Conservation (phyloP, 164 flowering plant genomes). For the Berberis thunbergii region DNA sequence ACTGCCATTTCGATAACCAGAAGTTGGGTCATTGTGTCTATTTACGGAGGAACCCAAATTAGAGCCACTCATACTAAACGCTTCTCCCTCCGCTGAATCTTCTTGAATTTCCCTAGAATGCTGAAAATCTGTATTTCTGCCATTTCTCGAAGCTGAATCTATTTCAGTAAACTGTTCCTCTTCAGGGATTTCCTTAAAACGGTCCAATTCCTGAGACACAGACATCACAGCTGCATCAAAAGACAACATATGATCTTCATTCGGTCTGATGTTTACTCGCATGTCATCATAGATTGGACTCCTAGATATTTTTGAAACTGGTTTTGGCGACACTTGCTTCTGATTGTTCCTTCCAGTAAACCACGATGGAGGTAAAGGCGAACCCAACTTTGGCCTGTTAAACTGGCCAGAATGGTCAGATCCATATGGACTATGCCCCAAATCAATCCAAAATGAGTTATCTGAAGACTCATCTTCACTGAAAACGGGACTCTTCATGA, state of each 20-base stretch:
- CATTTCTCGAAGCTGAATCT: constrained; percentile 6
- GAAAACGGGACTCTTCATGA: constrained; percentile 85
- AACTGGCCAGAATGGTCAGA: constrained; percentile 42
- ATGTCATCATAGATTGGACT: constrained; percentile 54
- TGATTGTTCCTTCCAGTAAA: constrained; percentile 38
- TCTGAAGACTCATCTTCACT: constrained; percentile 89
- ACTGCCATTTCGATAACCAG: constrained; percentile 13
- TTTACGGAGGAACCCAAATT: not conserved
- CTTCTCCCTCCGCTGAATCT: constrained; percentile 24
- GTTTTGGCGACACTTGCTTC: constrained; percentile 44
- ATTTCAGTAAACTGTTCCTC: constrained; percentile 30
- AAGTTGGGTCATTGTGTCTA: constrained; percentile 8
- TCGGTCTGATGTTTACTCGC: constrained; percentile 18
- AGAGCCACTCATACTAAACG: constrained; percentile 6
- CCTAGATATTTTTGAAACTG: constrained; percentile 28
- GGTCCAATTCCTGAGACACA: constrained; percentile 54
- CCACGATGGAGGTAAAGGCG: constrained; percentile 64
- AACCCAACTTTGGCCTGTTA: constrained; percentile 32
- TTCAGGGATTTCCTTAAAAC: constrained; percentile 42
- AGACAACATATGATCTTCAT: constrained; percentile 47
- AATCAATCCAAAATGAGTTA: constrained; percentile 79
- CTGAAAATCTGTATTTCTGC: constrained; percentile 9
- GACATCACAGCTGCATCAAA: constrained; percentile 83
- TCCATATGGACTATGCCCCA: constrained; percentile 78
- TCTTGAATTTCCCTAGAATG: constrained; percentile 45